Base-by-base conservation (phyloP, 1,284 basidiomycete species). In the Anthracocystis panici-leucophaei region DNA sequence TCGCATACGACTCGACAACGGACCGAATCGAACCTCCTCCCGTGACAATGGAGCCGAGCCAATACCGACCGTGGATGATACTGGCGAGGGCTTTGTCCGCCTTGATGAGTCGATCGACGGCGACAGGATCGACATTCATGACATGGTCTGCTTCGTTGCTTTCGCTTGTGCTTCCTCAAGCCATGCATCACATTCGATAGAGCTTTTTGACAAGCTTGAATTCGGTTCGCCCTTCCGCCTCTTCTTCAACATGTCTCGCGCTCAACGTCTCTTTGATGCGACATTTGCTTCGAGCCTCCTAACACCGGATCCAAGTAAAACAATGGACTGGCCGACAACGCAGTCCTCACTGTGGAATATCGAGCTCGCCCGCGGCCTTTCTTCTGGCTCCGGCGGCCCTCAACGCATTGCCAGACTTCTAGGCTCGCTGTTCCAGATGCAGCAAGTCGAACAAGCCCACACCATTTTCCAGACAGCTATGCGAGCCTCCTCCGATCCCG, bases 321-420 rank as follows among this genome's bases (percentile, higher is more conserved):
- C 52, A 16, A 16, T 9, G 2, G 40, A 51, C 10, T 72, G 63
- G 63, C 23, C 59, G 5, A 21, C 18, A 3, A 48, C 52, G 33
- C 55, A 62, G 7, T 20, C 61, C 2, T 61, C 18, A 6, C 35
- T 76, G 0, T 58, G 64, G 64, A 56, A 65, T 1, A 56, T 68
- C 11, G 76, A 80, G 56, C 73, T 80, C 2, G 73, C 76, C 10
- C 73, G 78, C 12, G 78, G 78, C 18, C 68, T 80, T 4, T 71
- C 63, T 7, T 74, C 69, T 14, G 76, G 77, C 20, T 65, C 65
- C 0, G 78, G 76, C 4, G 76, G 78, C 1, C 65, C 65, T 6
- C 76, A 79, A 42, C 69, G 77, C 14, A 69, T 81, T 12, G 75
- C 77, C 14, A 67, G 79, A 12, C 56, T 81, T 10, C 64, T 81